Evolutionary conservation across 2,329 filamentous ascomycete genomes (phyloP).

Genomic region (Penicillium sp.): DNA sequence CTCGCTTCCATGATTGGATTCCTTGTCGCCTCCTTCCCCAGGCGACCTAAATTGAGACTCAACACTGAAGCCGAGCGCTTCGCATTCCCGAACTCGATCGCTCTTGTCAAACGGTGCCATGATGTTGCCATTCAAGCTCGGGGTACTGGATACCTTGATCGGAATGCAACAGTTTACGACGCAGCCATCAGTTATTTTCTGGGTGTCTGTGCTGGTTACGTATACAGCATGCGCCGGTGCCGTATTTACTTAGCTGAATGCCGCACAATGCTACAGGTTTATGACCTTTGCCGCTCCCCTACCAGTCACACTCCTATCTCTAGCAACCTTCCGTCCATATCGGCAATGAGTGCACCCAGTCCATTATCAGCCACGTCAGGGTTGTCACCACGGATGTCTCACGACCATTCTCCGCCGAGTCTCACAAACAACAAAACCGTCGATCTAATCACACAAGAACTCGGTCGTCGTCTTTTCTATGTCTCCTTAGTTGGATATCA

Average conservation of each 20-base stretch:
- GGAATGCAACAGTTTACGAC: constrained; percentile 44
- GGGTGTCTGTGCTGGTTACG: constrained; percentile 42
- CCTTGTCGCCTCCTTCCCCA: constrained; percentile 46
- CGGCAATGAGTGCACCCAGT: constrained; percentile 21
- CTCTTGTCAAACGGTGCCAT: constrained; percentile 45
- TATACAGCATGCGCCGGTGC: constrained; percentile 40
- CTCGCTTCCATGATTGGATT: constrained; percentile 48
- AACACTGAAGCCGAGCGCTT: constrained; percentile 37
- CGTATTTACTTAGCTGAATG: constrained; percentile 47
- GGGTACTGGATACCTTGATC: constrained; percentile 46
- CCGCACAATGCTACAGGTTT: constrained; percentile 42
- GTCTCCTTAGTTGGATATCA: constrained; percentile 74
- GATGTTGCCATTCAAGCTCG: constrained; percentile 46
- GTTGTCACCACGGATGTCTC: constrained; percentile 22
- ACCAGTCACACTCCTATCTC: constrained; percentile 2
- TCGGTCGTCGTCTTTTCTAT: constrained; percentile 72
- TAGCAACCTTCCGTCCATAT: neutral
- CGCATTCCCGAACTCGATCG: constrained; percentile 44
- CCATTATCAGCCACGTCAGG: constrained; percentile 23
- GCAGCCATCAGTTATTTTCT: constrained; percentile 47
- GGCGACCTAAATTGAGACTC: constrained; percentile 44
- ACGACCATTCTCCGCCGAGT: constrained; percentile 17
- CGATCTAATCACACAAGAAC: constrained; percentile 44
- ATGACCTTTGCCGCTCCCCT: constrained; percentile 36
- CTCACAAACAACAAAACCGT: constrained; percentile 17